A percentile compares a stretch with the other conserved stretches of the same genome.
These are phyloP conservation scores for Fusarium udum DNA, from an alignment of 2,329 filamentous ascomycete species.

Conservation along the genomic window DNA sequence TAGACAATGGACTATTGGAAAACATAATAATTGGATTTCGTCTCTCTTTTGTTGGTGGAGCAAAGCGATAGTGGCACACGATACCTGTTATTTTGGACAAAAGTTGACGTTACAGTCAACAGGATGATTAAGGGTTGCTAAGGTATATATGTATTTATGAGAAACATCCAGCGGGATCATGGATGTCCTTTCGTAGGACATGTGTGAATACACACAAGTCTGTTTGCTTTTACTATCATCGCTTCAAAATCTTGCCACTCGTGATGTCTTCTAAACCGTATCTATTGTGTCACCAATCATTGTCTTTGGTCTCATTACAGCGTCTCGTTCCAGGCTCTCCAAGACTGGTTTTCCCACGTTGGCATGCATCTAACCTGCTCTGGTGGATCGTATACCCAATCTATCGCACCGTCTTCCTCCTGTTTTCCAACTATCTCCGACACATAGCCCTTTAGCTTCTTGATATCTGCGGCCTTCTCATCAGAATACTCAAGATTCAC, in stretches of 20 bases:
- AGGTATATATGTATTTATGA: not conserved
- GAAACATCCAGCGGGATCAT: constrained; percentile 1
- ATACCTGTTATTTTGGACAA: not conserved
- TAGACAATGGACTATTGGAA: not conserved
- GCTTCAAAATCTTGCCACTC: no score
- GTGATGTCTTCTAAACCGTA: not conserved
- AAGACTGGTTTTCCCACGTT: constrained; percentile 52
- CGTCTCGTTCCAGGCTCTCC: constrained; percentile 50
- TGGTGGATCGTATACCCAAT: constrained; percentile 57
- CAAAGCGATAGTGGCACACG: not conserved
- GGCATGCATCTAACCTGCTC: constrained; percentile 60
- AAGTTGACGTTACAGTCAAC: not conserved
- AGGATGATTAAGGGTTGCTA: not conserved
- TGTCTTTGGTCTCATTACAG: not conserved
- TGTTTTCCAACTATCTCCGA: constrained; percentile 47
- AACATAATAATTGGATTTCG: not conserved
- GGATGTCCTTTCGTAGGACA: not conserved
- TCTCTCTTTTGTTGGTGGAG: not conserved
- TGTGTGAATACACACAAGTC: not conserved
- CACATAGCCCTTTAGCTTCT: constrained; percentile 60
- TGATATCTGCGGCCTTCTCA: constrained; percentile 55
- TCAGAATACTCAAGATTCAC: constrained; percentile 66
- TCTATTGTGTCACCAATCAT: no score
- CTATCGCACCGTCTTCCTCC: constrained; percentile 46
- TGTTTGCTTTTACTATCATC: not conserved